Base-by-base conservation (phyloP, 225 moss, liverwort and hornwort genomes). In the Pleurozium schreberi region DNA sequence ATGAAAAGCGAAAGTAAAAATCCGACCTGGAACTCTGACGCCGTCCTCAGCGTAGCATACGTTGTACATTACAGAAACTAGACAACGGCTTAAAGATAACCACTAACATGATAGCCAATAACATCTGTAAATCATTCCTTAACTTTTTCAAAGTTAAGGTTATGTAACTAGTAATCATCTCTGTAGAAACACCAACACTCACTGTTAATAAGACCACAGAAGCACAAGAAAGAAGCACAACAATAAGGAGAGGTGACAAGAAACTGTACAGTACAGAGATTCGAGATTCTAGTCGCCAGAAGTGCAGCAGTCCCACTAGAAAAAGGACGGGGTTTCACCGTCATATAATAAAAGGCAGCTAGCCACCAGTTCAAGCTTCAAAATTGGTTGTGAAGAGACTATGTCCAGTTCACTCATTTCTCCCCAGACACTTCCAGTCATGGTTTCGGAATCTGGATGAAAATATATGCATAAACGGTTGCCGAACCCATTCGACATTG, bases 1-100 rank as follows among this genome's bases (percentile, higher is more conserved):
- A 59, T 98, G 84, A 94, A 70, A 77, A 61, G 58, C n/a, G 50
- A 65, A 66, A n/a, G 63, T 47, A 43, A 55, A 78, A 80, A 27
- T 63, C 79, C 84, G 74, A 33, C 75, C 78, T 80, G 66, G 75
- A 92, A 86, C 70, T 81, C 73, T 92, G 61, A 88, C 81, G 82
- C 81, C 89, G 85, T 52, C 30, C 68, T 86, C 70, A 82, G 85
- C 82, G 76, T 76, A 83, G 91, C 65, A 79, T 75, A 90, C 85
- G 58, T 57, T 93, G 93, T 93, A 94, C 68, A 88, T 82, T 88
- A 89, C 25, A 77, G 64, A 78, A 75, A 87, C 20, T 61, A 86
- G 63, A 88, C 55, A 78, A 69, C 19, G 60, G 13, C 38, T 52
- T 36, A 63, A 81, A 75, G 62, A 62, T 47, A 42, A 81, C 40